Conservation (phyloP, 345 rosid species). For the Mallotus nudiflorus region DNA sequence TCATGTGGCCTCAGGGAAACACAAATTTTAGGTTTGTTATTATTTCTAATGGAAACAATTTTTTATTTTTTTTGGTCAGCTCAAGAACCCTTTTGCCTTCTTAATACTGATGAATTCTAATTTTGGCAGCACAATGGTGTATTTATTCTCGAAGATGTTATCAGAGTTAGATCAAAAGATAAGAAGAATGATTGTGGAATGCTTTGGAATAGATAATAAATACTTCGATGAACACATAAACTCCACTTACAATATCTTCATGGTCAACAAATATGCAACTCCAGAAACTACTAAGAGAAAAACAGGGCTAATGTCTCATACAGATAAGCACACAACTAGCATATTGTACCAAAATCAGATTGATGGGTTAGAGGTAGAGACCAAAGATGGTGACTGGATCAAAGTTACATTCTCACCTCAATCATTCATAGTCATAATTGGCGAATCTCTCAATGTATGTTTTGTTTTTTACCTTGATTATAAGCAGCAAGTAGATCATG, state of each 20-base stretch:
- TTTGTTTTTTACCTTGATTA: neutral
- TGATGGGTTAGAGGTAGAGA: slow-evolving; percentile 51
- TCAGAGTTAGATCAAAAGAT: slow-evolving; percentile 46
- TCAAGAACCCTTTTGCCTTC: too few relatives aligned
- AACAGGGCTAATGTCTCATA: slow-evolving; percentile 37
- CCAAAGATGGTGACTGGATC: slow-evolving; percentile 46
- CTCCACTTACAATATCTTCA: slow-evolving; percentile 43
- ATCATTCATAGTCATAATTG: slow-evolving; percentile 54
- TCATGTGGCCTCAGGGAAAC: slow-evolving; percentile 43
- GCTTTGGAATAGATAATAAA: slow-evolving; percentile 44
- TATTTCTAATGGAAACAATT: neutral
- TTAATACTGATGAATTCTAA: neutral
- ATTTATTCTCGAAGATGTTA: slow-evolving; percentile 28
- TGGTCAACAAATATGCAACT: slow-evolving; percentile 45
- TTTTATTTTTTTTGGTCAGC: too few relatives aligned
- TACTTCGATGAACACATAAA: slow-evolving; percentile 32
- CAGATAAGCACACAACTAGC: slow-evolving; percentile 56
- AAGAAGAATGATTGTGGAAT: slow-evolving; percentile 55
- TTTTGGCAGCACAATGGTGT: slow-evolving; percentile 29
- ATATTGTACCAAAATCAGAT: slow-evolving; percentile 60
- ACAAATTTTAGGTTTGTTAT: slow-evolving; percentile 28
- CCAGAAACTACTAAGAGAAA: slow-evolving; percentile 21
- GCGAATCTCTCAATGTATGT: slow-evolving; percentile 57
- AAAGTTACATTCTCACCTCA: slow-evolving; percentile 41
- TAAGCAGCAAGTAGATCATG: too few relatives aligned